These are phyloP conservation scores for Cadophora sp. DNA, from an alignment of 2,329 filamentous ascomycete species.

Conservation along the genomic window DNA sequence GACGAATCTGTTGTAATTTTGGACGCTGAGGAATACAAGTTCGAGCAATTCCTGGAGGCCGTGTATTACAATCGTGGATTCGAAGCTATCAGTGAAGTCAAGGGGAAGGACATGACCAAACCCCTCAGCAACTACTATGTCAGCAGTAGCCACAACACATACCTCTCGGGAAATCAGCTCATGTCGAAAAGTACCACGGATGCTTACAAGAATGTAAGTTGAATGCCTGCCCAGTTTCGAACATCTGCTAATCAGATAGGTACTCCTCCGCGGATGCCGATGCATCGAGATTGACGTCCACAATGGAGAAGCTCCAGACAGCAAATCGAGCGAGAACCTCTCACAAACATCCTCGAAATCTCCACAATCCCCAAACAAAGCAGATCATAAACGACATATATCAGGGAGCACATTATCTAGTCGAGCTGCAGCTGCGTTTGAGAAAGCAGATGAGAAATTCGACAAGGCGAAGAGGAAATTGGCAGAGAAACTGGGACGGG, in stretches of 20 bases:
- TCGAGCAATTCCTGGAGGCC: slow-evolving; percentile 44
- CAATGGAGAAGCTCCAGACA: slow-evolving; percentile 67
- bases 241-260: slow-evolving; percentile 51
- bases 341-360: slow-evolving; percentile 24
- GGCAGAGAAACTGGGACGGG: slow-evolving; percentile 30
- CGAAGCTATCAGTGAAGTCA: slow-evolving; percentile 37
- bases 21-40: slow-evolving; percentile 43
- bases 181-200: slow-evolving; percentile 76
- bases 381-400: slow-evolving; percentile 51
- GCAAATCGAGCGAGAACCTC: slow-evolving; percentile 37
- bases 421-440: slow-evolving; percentile 40
- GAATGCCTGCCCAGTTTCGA: not conserved
- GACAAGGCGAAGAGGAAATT: slow-evolving; percentile 38
- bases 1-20: slow-evolving; percentile 38
- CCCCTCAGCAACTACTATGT: slow-evolving; percentile 79
- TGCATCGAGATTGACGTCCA: slow-evolving; percentile 97
- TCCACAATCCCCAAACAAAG: slow-evolving; percentile 46
- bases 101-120: slow-evolving; percentile 42
- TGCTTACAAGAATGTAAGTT: slow-evolving; percentile 75
- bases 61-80: slow-evolving; percentile 42
- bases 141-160: slow-evolving; percentile 94
- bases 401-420: slow-evolving; percentile 45
- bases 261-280: slow-evolving; percentile 78
- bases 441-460: slow-evolving; percentile 42
- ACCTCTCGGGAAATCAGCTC: slow-evolving; percentile 85